A percentile compares a stretch with the other conserved stretches of the same genome.
phyloP scores from a whole-genome alignment of 805 yeast genomes.

The Lipomyces spencermartinsiae region DNA sequence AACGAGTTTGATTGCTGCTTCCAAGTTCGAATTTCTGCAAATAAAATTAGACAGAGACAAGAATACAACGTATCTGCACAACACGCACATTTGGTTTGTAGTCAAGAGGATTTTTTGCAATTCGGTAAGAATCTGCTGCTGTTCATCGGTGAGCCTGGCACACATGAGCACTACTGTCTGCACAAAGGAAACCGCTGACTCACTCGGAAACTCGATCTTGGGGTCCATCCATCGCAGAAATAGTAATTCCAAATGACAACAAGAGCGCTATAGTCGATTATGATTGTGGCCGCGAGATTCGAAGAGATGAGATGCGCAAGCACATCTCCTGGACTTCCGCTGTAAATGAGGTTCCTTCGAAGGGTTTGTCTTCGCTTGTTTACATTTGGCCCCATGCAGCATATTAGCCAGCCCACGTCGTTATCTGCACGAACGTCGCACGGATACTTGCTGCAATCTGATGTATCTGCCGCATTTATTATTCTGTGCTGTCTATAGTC shows the following conservation, averaged over 20 bases:
- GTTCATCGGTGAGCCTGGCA: slow-evolving; percentile 8
- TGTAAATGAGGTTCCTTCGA: background rate
- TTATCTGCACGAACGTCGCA: background rate
- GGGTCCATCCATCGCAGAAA: background rate
- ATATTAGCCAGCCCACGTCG: background rate
- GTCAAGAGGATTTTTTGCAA: slow-evolving; percentile 25
- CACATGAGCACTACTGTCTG: background rate
- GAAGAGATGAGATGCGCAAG: background rate
- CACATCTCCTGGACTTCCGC: background rate
- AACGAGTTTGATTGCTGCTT: slow-evolving; percentile 5
- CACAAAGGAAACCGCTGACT: background rate
- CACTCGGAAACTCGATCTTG: background rate
- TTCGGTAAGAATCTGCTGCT: slow-evolving; percentile 19
- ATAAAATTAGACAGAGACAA: background rate
- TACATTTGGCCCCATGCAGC: background rate
- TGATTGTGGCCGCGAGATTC: background rate
- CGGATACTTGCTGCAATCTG: background rate
- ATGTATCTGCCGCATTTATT: background rate
- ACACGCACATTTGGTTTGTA: slow-evolving; percentile 23
- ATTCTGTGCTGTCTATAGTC: background rate
- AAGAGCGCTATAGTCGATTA: no score
- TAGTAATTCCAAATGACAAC: background rate
- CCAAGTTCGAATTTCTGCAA: slow-evolving; percentile 4
- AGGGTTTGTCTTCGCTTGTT: background rate
- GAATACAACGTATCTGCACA: background rate